These are phyloP conservation scores for Hyparrhenia diplandra DNA, from an alignment of 176 grass and related monocot genomes.

Conservation along the genomic window DNA sequence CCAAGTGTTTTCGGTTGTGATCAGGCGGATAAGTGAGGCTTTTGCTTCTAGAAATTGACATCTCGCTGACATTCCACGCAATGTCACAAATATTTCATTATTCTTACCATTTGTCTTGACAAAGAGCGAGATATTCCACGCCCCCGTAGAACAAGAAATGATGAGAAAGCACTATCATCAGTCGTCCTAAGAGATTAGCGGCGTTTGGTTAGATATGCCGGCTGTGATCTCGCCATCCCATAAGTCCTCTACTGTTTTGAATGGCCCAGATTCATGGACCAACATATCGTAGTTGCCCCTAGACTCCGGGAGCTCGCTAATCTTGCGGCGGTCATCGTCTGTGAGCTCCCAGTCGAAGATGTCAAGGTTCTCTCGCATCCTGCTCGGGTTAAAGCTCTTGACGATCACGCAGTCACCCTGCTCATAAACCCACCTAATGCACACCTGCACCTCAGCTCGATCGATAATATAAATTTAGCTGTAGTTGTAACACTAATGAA, in stretches of 20 bases:
- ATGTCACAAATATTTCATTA: background rate
- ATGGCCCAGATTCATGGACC: slow-evolving; percentile 9
- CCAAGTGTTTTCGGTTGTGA: too few relatives aligned
- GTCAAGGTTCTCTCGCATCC: slow-evolving; percentile 36
- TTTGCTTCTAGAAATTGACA: background rate
- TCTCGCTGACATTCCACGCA: too few relatives aligned
- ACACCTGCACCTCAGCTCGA: slow-evolving; percentile 2
- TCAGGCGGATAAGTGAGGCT: too few relatives aligned
- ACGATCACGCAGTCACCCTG: slow-evolving; percentile 12
- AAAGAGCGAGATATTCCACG: background rate
- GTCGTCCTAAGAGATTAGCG: background rate
- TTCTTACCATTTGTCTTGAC: background rate
- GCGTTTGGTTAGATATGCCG: background rate
- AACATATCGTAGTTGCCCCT: background rate
- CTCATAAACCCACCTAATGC: slow-evolving; percentile 40
- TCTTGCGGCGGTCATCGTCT: background rate
- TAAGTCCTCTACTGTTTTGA: slow-evolving; percentile 23
- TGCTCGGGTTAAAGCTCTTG: slow-evolving; percentile 36
- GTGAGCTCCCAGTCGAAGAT: slow-evolving; percentile 58
- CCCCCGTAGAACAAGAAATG: background rate
- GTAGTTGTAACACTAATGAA: too few relatives aligned
- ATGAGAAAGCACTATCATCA: background rate
- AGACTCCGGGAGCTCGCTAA: slow-evolving; percentile 3
- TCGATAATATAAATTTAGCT: too few relatives aligned
- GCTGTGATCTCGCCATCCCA: slow-evolving; percentile 40